These are phyloP conservation scores for Emmonsia crescens DNA, from an alignment of 2,329 filamentous ascomycete species.

Conservation along the genomic window DNA sequence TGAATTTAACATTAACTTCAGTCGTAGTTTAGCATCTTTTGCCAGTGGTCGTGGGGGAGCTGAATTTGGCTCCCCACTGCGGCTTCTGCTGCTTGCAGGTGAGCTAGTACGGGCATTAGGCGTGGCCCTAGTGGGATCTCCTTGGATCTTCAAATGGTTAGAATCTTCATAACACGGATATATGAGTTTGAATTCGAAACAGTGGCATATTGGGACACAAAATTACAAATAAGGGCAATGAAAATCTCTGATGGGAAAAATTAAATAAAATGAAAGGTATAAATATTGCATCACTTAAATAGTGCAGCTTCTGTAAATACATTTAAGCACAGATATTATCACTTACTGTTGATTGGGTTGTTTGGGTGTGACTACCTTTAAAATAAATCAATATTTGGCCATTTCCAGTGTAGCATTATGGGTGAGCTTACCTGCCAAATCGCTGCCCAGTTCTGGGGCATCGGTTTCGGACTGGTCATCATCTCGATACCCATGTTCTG, in stretches of 20 bases:
- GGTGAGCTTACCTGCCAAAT: neutral
- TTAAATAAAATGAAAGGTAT: neutral
- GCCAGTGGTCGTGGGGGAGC: neutral
- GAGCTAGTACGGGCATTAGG: neutral
- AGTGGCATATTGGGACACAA: neutral
- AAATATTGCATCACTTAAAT: neutral
- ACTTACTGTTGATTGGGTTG: neutral
- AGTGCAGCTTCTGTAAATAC: neutral
- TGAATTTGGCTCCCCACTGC: neutral
- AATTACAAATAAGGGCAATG: neutral
- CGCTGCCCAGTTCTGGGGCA: neutral
- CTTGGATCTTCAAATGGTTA: neutral
- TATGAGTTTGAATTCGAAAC: neutral
- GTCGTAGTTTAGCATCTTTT: neutral
- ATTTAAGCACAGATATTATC: neutral
- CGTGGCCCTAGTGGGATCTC: neutral
- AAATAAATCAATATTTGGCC: neutral
- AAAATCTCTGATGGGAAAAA: neutral
- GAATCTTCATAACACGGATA: neutral
- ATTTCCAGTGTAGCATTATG: no score
- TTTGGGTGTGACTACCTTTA: neutral
- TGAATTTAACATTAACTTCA: neutral
- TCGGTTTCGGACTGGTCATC: neutral
- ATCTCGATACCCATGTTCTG: neutral
- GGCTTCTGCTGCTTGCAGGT: neutral